phyloP scores from a whole-genome alignment of 2,329 filamentous ascomycete genomes.

The Rugonectria rugulosa region DNA sequence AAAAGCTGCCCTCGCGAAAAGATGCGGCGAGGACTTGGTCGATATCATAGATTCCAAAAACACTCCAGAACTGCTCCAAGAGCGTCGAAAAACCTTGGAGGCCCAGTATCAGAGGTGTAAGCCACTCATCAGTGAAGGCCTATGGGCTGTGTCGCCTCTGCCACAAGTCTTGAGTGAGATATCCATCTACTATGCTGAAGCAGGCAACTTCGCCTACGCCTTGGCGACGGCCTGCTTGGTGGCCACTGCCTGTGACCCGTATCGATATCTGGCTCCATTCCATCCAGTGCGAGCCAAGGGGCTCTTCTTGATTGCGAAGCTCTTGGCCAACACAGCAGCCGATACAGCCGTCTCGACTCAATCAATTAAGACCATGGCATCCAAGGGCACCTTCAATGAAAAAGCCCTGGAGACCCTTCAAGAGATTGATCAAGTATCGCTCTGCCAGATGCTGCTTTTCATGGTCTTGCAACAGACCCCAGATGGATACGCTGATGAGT shows the following conservation, averaged over 20 bases:
- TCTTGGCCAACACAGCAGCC: constrained; percentile 59
- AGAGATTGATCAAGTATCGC: constrained; percentile 59
- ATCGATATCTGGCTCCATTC: constrained; percentile 59
- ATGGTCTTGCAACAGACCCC: constrained; percentile 55
- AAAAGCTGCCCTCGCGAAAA: constrained; percentile 27
- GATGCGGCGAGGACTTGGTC: constrained; percentile 38
- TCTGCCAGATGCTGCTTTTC: constrained; percentile 61
- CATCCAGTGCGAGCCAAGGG: constrained; percentile 58
- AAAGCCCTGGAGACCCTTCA: constrained; percentile 43
- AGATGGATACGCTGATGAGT: constrained; percentile 52
- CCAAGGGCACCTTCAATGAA: constrained; percentile 30
- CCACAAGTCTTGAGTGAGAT: constrained; percentile 54
- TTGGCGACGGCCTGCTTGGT: constrained; percentile 58
- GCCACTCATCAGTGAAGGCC: constrained; percentile 35
- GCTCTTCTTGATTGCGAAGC: constrained; percentile 59
- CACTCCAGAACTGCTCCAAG: constrained; percentile 35
- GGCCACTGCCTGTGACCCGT: constrained; percentile 57
- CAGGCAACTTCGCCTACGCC: constrained; percentile 50
- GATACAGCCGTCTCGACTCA: constrained; percentile 42
- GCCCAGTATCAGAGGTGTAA: constrained; percentile 36
- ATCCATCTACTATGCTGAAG: constrained; percentile 53
- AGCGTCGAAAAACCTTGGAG: constrained; percentile 32
- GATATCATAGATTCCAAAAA: constrained; percentile 36
- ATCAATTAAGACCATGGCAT: constrained; percentile 37
- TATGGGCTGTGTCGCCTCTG: constrained; percentile 61